Evolutionary conservation across 352 stramenopile genomes (phyloP), one percentile per base, ranked within the genome.

Genomic region (Poterioochromonas sp.): DNA sequence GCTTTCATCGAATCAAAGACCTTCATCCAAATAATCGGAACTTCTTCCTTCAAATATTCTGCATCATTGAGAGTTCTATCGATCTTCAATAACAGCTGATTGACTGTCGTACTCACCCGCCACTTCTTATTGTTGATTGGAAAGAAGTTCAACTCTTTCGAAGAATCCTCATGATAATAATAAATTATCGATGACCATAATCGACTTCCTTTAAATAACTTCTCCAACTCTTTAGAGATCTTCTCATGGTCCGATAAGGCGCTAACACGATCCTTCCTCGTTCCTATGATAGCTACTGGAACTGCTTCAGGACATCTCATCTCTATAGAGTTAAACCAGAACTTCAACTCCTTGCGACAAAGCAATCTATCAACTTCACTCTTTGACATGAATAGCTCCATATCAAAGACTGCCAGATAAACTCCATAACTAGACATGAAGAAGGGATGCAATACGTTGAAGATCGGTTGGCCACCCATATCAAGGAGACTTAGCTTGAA

Each of bases 341-440:
- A 63, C 29, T 3, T 11, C 8, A 63, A 32, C 2, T 63, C 11
- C 11, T 5, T 20, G 5, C 5, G 8, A 63, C 53, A 63, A 8
- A 32, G 2, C 26, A 32, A 5, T 63, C 29, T 63, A 32, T 11
- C 26, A 8, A 35, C 29, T 32, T 63, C 26, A 63, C 29, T 34
- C 8, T 34, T 34, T n/a, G 11, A 5, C 11, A 3, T 32, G 18
- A 63, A 34, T 26, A 8, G n/a, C 39, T 73, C 64, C 79, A 82
- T 80, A 51, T 81, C 49, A 51, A 82, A 82, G 20, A 80, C 51
- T 29, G 81, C 37, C 41, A 69, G 32, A 64, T 82, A 82, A 32
- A 82, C 62, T 53, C 79, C 79, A 60, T 79, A 70, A 22, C 51
- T 22, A n/a, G 76, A 79, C 32, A 82, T 54, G 44, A 82, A 82